These are phyloP conservation scores for Isatis tinctoria DNA, from an alignment of 345 rosid species.

Conservation along the genomic window DNA sequence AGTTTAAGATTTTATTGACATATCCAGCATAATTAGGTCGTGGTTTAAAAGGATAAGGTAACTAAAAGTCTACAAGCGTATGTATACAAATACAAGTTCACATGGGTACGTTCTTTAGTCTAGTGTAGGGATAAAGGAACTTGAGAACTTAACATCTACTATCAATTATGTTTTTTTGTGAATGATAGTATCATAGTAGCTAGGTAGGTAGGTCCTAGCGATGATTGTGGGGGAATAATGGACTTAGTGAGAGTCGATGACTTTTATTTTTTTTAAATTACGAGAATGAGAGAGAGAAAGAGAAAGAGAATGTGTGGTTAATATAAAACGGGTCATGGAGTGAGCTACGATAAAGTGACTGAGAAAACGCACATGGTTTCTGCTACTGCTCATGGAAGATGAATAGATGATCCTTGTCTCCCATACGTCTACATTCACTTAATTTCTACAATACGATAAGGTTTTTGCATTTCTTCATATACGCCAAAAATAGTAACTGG, in stretches of 20 bases:
- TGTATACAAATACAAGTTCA: neutral
- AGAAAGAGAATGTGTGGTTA: slow-evolving; percentile 14
- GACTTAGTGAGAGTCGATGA: slow-evolving; percentile 19
- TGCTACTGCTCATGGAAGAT: slow-evolving; percentile 19
- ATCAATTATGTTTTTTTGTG: too few species aligned
- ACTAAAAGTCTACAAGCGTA: neutral
- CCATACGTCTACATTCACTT: slow-evolving; percentile 28
- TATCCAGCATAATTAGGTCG: neutral
- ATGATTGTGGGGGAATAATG: slow-evolving; percentile 12
- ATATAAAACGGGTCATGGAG: slow-evolving; percentile 20
- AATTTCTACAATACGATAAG: slow-evolving; percentile 25
- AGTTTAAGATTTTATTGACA: neutral
- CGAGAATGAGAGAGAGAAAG: neutral
- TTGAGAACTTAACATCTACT: neutral
- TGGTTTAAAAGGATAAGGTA: neutral
- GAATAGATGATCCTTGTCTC: slow-evolving; percentile 20
- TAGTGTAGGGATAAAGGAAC: slow-evolving; percentile 10
- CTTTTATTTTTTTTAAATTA: neutral
- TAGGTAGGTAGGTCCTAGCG: slow-evolving; percentile 22
- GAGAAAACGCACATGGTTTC: slow-evolving; percentile 34
- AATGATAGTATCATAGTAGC: too few species aligned
- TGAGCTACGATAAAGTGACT: slow-evolving; percentile 22
- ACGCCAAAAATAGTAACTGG: slow-evolving; percentile 13
- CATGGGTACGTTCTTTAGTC: neutral
- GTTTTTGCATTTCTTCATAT: slow-evolving; percentile 22